Conservation (phyloP, 2,329 filamentous ascomycete genomes). For the Chrysoporthe cubensis region DNA sequence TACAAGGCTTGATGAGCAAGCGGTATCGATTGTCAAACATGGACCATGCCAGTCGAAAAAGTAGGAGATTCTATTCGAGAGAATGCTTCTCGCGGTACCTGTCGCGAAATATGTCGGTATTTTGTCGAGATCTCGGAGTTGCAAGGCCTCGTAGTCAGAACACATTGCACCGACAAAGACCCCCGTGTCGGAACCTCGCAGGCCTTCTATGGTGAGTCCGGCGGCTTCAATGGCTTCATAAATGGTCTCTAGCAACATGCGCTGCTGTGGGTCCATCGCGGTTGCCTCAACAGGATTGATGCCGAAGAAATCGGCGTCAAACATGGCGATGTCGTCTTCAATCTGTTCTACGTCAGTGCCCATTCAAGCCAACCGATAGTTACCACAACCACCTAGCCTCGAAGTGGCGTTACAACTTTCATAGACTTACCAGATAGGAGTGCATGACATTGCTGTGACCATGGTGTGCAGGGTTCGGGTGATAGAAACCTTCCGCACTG, state of each 20-base stretch:
- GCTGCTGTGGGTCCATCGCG: too few relatives aligned
- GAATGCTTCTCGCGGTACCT: slow-evolving; percentile 35
- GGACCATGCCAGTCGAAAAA: too few relatives aligned
- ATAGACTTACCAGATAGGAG: slow-evolving; percentile 30
- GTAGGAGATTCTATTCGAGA: slow-evolving; percentile 45
- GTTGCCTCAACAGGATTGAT: slow-evolving; percentile 31
- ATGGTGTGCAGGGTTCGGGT: too few relatives aligned
- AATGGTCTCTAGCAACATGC: too few relatives aligned
- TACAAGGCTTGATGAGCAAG: slow-evolving; percentile 45
- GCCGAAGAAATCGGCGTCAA: slow-evolving; percentile 36
- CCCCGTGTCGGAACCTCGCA: slow-evolving; percentile 34
- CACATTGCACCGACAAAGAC: slow-evolving; percentile 36
- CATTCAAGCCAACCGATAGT: too few relatives aligned
- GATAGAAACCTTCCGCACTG: too few relatives aligned
- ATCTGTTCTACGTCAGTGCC: too few relatives aligned
- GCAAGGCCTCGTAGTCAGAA: slow-evolving; percentile 33
- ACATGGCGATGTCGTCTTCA: slow-evolving; percentile 17
- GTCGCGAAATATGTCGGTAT: slow-evolving; percentile 38
- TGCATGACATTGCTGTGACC: too few relatives aligned
- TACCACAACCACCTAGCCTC: too few relatives aligned
- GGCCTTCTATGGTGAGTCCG: slow-evolving; percentile 26
- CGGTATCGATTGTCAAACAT: slow-evolving; percentile 48
- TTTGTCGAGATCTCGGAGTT: slow-evolving; percentile 28
- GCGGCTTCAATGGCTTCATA: slow-evolving; percentile 31
- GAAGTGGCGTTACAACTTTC: too few relatives aligned